Evolutionary conservation across 163 green algal species (phyloP), one percentile per base, ranked within the genome.

Genomic region (Coccomyxa subellipsoidea): DNA sequence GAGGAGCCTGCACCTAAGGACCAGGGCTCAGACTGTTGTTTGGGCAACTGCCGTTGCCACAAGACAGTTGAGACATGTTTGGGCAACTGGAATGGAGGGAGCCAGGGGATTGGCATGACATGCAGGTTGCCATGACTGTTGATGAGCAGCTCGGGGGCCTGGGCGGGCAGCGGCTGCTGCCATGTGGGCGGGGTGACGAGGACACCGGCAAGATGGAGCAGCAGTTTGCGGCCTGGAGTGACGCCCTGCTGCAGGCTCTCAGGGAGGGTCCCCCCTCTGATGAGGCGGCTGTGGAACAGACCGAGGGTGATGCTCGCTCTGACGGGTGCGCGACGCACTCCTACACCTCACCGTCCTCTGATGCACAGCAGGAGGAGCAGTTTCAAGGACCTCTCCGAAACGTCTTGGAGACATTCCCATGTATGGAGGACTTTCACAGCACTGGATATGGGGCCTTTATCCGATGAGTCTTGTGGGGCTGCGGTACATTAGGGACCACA

Each of bases 181-280:
- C 39, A 23, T 76, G 88, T 78, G 82, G 79, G 7, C 82, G 90
- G 38, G 91, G 88, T 0, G 87, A 93, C 76, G 91, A 93, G 84
- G 88, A 93, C 53, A 54, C 69, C 15, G 78, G 86, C 3, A 72
- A 85, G 36, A 86, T 91, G 77, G 40, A 83, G 32, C 73, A 75
- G 38, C 81, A 90, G 40, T 93, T 93, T 80, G 80, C 82, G 34
- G 25, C 78, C 9, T 94, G 91, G 91, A 66, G 31, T 0, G 32
- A 87, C 2, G 78, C 32, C 54, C 69, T 90, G 76, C 39, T 85
- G 78, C 47, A 75, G n/a, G 31, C 12, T 32, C 47, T 82, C 37
- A 29, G 69, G 38, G 21, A 66, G 31, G 76, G 32, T 18, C 31
- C 38, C 32, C 18, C 27, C 29, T 10, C 31, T 39, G 73, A 79